phyloP scores from a whole-genome alignment of 2,329 filamentous ascomycete species.

The Biscogniauxia sp. region DNA sequence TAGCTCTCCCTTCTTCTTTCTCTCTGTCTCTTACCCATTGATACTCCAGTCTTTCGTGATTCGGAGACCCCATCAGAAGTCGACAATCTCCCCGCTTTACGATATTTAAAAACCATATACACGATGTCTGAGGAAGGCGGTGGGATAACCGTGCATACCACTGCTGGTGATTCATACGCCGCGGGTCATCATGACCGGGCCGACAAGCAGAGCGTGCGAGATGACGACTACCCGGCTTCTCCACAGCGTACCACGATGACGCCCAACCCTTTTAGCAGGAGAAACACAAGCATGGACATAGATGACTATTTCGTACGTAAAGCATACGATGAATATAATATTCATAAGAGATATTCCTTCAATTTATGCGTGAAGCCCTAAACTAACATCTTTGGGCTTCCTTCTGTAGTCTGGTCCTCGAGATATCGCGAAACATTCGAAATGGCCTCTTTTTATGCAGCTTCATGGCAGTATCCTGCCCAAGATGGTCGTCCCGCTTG shows the following conservation, averaged over 20 bases:
- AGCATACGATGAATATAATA: background rate
- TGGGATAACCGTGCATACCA: constrained; percentile 6
- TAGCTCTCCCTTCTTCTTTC: background rate
- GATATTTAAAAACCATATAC: constrained; percentile 5
- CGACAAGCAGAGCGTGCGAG: constrained; percentile 9
- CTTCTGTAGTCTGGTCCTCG: constrained; percentile 55
- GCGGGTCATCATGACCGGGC: constrained; percentile 13
- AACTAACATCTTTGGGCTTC: constrained; percentile 3
- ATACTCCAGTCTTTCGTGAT: background rate
- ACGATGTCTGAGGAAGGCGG: constrained; percentile 27
- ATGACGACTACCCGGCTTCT: constrained; percentile 19
- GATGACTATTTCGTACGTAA: constrained; percentile 45
- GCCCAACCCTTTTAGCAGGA: constrained; percentile 33
- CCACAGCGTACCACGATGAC: constrained; percentile 21
- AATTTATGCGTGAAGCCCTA: background rate
- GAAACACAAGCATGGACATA: constrained; percentile 36
- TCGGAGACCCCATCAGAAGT: background rate
- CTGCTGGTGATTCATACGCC: constrained; percentile 14
- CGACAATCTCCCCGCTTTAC: background rate
- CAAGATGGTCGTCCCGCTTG: constrained; percentile 70
- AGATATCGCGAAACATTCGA: constrained; percentile 71
- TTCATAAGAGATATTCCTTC: background rate
- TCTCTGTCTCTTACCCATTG: background rate
- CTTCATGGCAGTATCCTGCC: constrained; percentile 73
- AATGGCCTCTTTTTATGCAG: constrained; percentile 74